phyloP scores from a whole-genome alignment of 148 eudicot genomes.

The Drosera capensis region DNA sequence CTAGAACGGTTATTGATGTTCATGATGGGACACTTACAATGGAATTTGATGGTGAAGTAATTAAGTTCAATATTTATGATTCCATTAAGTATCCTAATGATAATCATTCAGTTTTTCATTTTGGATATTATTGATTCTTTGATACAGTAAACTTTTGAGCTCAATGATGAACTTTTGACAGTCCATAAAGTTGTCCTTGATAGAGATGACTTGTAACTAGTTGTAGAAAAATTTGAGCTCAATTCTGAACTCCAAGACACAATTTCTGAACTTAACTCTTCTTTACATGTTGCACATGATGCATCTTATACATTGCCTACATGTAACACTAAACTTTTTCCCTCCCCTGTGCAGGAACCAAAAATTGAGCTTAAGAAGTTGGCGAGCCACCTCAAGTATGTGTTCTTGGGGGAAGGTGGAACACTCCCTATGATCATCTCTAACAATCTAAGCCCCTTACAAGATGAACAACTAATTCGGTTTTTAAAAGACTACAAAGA shows the following conservation, averaged over 20 bases:
- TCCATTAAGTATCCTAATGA: no score
- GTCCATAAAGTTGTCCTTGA: neutral
- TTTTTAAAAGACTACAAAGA: neutral
- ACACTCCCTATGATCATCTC: neutral
- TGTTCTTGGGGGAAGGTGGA: neutral
- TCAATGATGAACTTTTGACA: neutral
- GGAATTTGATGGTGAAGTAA: neutral
- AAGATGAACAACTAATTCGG: neutral
- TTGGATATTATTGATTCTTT: neutral
- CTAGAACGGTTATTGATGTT: neutral
- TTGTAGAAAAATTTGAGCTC: neutral
- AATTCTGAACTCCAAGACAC: neutral
- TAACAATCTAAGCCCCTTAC: neutral
- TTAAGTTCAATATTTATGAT: no score
- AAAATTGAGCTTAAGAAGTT: neutral
- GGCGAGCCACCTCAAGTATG: neutral
- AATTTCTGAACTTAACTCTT: neutral
- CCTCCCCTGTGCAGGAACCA: neutral
- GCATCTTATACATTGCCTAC: neutral
- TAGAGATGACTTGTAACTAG: neutral
- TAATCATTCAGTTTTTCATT: neutral
- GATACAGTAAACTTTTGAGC: neutral
- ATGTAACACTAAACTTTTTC: neutral
- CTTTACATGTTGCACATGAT: neutral
- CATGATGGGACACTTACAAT: neutral